phyloP scores from a whole-genome alignment of 176 grass and related monocot genomes.

The Aegilops umbellulata region DNA sequence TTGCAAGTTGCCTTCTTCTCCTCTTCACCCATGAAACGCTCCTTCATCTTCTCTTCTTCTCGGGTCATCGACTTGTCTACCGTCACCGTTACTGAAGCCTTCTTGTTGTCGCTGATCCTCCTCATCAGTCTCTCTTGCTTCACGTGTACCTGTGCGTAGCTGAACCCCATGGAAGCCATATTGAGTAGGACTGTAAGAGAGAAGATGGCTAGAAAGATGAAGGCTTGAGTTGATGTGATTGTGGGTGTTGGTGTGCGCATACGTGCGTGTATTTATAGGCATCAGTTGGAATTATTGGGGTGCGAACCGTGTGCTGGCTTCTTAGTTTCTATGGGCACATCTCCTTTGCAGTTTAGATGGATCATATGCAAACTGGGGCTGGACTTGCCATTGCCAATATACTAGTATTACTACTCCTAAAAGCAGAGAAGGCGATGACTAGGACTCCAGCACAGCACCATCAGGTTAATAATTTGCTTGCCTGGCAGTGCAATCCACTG shows the following conservation, averaged over 20 bases:
- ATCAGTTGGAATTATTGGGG: background rate
- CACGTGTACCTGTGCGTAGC: constrained; percentile 42
- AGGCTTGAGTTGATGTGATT: background rate
- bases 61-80: background rate
- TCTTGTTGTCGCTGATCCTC: background rate
- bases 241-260: background rate
- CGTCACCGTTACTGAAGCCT: background rate
- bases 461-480: background rate
- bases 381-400: background rate
- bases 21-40: background rate
- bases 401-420: background rate
- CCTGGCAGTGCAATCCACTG: background rate
- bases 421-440: background rate
- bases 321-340: background rate
- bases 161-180: constrained; percentile 40
- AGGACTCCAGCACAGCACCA: background rate
- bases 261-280: constrained; percentile 22
- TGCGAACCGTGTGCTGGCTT: background rate
- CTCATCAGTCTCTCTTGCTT: constrained; percentile 19
- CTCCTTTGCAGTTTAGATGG: constrained; percentile 8
- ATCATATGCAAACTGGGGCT: background rate
- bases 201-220: background rate
- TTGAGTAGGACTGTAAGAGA: background rate
- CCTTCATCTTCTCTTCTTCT: background rate
- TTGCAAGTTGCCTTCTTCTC: background rate